Percentiles rank a stretch among this genome's conserved stretches.
Evolutionary conservation across 371 early-diverging fungal genomes (phyloP).

Genomic region (Rhizopus arrhizus): DNA sequence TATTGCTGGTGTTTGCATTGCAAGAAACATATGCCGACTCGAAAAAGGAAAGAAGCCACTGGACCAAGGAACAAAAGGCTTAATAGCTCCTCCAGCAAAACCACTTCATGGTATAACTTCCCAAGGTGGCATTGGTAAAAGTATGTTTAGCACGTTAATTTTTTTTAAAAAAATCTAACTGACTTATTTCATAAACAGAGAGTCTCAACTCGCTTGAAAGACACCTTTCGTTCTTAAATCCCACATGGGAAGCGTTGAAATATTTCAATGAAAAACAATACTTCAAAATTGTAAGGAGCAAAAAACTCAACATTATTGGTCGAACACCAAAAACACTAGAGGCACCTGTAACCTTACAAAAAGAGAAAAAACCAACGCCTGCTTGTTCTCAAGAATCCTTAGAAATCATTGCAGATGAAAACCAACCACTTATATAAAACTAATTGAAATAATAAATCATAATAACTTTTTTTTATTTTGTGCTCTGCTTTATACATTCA

Average conservation of each 20-base stretch:
- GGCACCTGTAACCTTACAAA: not conserved
- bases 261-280: slow-evolving; percentile 42
- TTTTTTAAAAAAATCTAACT: not conserved
- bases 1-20: slow-evolving; percentile 53
- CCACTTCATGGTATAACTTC: slow-evolving; percentile 46
- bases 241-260: slow-evolving; percentile 40
- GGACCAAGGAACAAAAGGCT: slow-evolving; percentile 46
- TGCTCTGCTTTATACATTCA: no score
- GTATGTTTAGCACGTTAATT: slow-evolving; percentile 24
- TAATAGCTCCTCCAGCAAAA: slow-evolving; percentile 36
- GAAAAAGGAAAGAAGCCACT: slow-evolving; percentile 50
- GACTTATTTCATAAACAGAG: slow-evolving; percentile 18
- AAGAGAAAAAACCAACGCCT: not conserved
- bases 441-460: not conserved
- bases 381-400: not conserved
- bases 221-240: slow-evolving; percentile 35
- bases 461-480: not conserved
- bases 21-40: slow-evolving; percentile 51
- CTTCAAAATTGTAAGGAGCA: slow-evolving; percentile 32
- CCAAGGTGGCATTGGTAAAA: slow-evolving; percentile 51
- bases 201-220: slow-evolving; percentile 26
- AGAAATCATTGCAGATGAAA: not conserved
- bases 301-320: slow-evolving; percentile 22
- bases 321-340: slow-evolving; percentile 20
- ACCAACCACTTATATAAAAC: not conserved